phyloP scores from a whole-genome alignment of 371 early-diverging fungal genomes.

The Lichtheimia corymbifera region DNA sequence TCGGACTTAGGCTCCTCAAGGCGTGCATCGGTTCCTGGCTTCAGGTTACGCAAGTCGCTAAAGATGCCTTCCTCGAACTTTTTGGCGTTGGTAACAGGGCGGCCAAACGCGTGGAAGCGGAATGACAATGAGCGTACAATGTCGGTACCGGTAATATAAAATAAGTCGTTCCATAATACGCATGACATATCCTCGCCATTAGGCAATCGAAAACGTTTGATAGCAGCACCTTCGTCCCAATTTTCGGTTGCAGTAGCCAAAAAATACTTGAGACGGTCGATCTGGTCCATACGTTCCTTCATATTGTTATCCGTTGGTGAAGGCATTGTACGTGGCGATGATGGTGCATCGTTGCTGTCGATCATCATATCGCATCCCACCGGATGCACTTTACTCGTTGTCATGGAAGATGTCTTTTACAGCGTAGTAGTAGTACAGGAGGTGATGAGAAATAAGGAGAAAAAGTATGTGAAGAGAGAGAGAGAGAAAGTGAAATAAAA shows the following conservation, averaged over 20 bases:
- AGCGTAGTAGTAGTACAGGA: slow-evolving; percentile 10
- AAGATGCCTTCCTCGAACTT: slow-evolving; percentile 99
- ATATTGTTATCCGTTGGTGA: slow-evolving; percentile 28
- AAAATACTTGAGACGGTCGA: slow-evolving; percentile 62
- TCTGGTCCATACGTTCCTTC: slow-evolving; percentile 33
- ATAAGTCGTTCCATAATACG: slow-evolving; percentile 87
- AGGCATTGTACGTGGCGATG: slow-evolving; percentile 14
- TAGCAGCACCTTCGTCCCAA: slow-evolving; percentile 51
- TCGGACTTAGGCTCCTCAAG: slow-evolving; percentile 97
- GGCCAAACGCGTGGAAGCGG: slow-evolving; percentile 91
- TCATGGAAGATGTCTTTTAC: slow-evolving; percentile 18
- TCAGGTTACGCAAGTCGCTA: slow-evolving; percentile 95
- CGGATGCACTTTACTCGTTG: slow-evolving; percentile 14
- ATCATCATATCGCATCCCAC: slow-evolving; percentile 13
- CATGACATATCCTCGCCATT: slow-evolving; percentile 90
- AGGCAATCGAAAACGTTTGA: slow-evolving; percentile 75
- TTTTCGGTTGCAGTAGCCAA: slow-evolving; percentile 59
- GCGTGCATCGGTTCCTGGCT: slow-evolving; percentile 96
- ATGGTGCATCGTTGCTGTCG: slow-evolving; percentile 8
- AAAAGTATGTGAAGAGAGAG: slow-evolving; percentile 9
- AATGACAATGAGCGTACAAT: slow-evolving; percentile 96
- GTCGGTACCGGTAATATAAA: slow-evolving; percentile 98
- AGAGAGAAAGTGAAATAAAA: slow-evolving; percentile 9
- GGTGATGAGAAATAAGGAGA: slow-evolving; percentile 11
- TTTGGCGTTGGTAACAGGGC: slow-evolving; percentile 90